A percentile compares a stretch with the other conserved stretches of the same genome.
Evolutionary conservation across 768 basidiomycete species (phyloP).

Genomic region (Lactifluus echinatus): DNA sequence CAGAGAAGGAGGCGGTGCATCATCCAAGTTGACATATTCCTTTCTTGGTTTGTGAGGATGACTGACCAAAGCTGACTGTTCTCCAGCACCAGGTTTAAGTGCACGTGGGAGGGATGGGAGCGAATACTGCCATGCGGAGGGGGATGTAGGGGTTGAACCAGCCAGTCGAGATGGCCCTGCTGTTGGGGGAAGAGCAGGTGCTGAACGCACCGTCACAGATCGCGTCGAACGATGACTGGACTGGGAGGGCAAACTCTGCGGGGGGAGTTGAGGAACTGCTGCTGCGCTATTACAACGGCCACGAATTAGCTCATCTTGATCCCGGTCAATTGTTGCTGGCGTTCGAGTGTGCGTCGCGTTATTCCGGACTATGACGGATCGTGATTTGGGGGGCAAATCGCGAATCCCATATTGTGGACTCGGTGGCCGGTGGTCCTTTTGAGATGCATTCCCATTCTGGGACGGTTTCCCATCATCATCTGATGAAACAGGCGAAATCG

Average conservation of each 20-base stretch:
- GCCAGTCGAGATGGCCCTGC: conserved; percentile 3
- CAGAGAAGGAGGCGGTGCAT: conserved; percentile 19
- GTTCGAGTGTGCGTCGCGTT: conserved; percentile 4
- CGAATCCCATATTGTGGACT: conserved; percentile 21
- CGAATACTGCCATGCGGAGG: conserved; percentile 12
- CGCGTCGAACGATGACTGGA: conserved; percentile 14
- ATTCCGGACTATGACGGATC: conserved; percentile 15
- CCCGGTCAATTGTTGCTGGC: conserved; percentile 8
- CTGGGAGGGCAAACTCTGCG: not conserved
- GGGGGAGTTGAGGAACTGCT: conserved; percentile 13
- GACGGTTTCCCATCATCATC: conserved; percentile 11
- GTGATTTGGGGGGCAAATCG: conserved; percentile 19
- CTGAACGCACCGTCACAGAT: conserved; percentile 11
- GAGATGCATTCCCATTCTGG: conserved; percentile 4
- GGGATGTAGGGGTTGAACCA: conserved; percentile 16
- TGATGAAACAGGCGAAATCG: conserved; percentile 16
- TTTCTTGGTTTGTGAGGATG: conserved; percentile 1
- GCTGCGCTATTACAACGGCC: conserved; percentile 14
- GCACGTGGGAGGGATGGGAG: conserved; percentile 16
- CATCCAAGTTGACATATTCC: conserved; percentile 21
- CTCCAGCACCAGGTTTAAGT: not conserved
- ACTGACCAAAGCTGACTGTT: not conserved
- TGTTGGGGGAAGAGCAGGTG: not conserved
- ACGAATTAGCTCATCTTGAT: conserved; percentile 5
- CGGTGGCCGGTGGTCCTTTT: conserved; percentile 6